phyloP scores from a whole-genome alignment of 1,284 basidiomycete genomes.

The Lentinula novae-zelandiae region DNA sequence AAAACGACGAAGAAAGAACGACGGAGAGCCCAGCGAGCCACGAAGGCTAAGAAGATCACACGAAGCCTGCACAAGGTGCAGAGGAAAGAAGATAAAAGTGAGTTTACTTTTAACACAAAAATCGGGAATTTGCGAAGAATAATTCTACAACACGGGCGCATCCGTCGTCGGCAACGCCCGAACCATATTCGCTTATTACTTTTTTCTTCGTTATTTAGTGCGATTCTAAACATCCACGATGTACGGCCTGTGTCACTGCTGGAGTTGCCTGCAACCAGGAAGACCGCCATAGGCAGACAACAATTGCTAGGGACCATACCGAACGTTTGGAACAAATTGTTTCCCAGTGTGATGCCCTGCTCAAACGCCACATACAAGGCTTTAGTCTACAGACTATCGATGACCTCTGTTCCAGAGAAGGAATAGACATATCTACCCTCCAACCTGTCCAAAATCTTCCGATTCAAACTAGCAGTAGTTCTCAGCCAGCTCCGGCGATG shows the following conservation, averaged over 20 bases:
- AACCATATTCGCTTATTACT: conserved; percentile 36
- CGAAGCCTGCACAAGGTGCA: conserved; percentile 84
- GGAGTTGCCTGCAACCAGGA: conserved; percentile 78
- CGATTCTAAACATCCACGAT: conserved; percentile 82
- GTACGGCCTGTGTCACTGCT: conserved; percentile 76
- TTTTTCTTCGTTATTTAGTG: conserved; percentile 43
- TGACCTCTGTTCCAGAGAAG: conserved; percentile 57
- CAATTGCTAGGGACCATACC: conserved; percentile 76
- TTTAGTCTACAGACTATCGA: conserved; percentile 68
- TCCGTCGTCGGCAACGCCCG: conserved; percentile 54
- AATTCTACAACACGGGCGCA: conserved; percentile 4
- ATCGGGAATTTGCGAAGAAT: conserved; percentile 7
- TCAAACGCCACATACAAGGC: conserved; percentile 64
- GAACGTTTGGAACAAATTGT: conserved; percentile 76
- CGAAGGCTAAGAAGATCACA: conserved; percentile 78
- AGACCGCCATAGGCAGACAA: conserved; percentile 76
- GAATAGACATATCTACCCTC: conserved; percentile 49
- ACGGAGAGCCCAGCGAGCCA: conserved; percentile 41
- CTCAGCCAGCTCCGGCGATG: conserved; percentile 26
- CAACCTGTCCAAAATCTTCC: conserved; percentile 22
- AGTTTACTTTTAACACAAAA: conserved; percentile 34
- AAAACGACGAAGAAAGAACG: conserved; percentile 8
- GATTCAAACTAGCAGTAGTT: conserved; percentile 36
- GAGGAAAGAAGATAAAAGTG: conserved; percentile 92
- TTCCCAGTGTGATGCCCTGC: conserved; percentile 66